Conservation (phyloP, 306 rosid genomes). For the Sechiopsis laciniata region DNA sequence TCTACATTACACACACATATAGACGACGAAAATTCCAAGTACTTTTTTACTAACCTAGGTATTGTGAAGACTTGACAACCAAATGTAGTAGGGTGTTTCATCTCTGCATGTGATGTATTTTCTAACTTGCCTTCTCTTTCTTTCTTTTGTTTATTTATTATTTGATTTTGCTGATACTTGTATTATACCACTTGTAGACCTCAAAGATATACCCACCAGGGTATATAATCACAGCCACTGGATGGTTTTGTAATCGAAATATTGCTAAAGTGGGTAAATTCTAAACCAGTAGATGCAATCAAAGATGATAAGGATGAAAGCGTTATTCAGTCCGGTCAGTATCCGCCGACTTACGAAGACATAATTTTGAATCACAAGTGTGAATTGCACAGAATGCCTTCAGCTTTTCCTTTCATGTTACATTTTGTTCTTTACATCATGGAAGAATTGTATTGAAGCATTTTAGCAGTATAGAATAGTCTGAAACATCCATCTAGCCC, state of each 20-base stretch:
- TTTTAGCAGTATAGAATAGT: conserved; percentile 10
- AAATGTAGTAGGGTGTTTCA: too few relatives aligned
- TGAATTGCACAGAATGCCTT: neutral
- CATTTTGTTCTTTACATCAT: conserved; percentile 15
- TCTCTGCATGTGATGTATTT: too few relatives aligned
- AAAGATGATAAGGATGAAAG: conserved; percentile 20
- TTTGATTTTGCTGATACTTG: conserved; percentile 17
- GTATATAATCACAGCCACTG: neutral
- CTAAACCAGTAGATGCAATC: conserved; percentile 7
- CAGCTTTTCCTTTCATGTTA: conserved; percentile 5
- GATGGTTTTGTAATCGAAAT: conserved; percentile 19
- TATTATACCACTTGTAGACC: conserved; percentile 22
- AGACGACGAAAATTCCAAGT: conserved; percentile 1
- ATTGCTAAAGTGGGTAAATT: conserved; percentile 11
- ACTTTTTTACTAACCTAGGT: neutral
- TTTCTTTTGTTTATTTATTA: conserved; percentile 3
- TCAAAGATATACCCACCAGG: conserved; percentile 16
- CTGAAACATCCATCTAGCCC: conserved; percentile 2
- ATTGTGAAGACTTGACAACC: too few relatives aligned
- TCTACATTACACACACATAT: neutral
- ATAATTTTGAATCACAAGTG: too few relatives aligned
- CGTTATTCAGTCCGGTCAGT: neutral
- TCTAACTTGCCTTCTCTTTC: too few relatives aligned
- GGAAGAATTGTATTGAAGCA: conserved; percentile 13
- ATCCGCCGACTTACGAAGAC: conserved; percentile 14